Base-by-base conservation (phyloP, 2,329 filamentous ascomycete species). In the Aspergillus fischeri region DNA sequence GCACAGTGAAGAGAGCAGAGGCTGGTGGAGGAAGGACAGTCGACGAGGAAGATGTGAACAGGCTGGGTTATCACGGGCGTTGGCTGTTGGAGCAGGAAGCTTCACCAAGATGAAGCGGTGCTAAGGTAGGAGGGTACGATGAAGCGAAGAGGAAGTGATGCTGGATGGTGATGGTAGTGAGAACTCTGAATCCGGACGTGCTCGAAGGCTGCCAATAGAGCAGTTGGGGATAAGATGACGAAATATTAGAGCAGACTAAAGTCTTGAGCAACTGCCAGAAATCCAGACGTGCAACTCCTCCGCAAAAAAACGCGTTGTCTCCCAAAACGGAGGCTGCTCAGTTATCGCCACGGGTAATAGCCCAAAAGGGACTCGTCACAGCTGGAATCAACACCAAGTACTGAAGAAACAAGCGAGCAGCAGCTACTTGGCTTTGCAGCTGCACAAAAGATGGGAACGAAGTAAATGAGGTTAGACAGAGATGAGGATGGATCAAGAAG, bases 1-100 rank as follows among this genome's bases (percentile, higher is more conserved):
- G 68, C 72, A 68, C 57, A 66, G 59, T 64, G 66, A 63, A 73
- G 67, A 66, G 67, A 66, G 63, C 69, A 68, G 28, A 66, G 66
- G 68, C 66, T 76, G 44, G 21, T 47, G 73, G 69, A 63, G 66
- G 65, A 68, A 68, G 64, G 63, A 69, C 59, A 65, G 70, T 61
- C 68, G 69, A 63, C 58, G 65, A 62, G 64, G 58, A 56, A 62
- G 65, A 58, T 54, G 64, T 64, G 62, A 60, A 65, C 59, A 67
- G 63, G 65, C 63, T 72, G 62, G 62, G 60, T 63, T 61, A 57
- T 59, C 61, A 64, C 61, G 58, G 62, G 63, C 59, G 60, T 64
- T 64, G 63, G 57, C 24, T 58, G 53, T 56, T 56, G 32, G 53
- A 63, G 63, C 59, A 59, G 57, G 57, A 54, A 32, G 53, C 65